Evolutionary conservation across 2,329 filamentous ascomycete genomes (phyloP), one percentile per base, ranked within the genome.

Genomic region (Pseudocercospora vitis): DNA sequence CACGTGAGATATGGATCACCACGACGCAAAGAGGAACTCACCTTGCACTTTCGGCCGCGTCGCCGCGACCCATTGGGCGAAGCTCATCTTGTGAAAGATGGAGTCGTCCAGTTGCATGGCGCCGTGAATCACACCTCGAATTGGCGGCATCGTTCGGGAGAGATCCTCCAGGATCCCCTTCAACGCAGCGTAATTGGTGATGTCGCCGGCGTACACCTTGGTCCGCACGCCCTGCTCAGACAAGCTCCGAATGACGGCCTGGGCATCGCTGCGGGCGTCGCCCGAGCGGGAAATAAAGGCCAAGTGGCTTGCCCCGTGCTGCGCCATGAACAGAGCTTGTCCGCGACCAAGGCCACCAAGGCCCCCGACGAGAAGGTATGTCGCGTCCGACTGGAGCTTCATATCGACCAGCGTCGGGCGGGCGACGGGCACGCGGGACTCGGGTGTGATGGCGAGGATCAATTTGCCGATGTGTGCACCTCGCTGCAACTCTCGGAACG

Each of bases 31-130:
- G n/a, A n/a, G n/a, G n/a, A n/a, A n/a, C n/a, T n/a, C n/a, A n/a
- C 1, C 26, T 11, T 29, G 26, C n/a, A 68, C 59, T 44, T 68
- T 70, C 8, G 66, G 56, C 3, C 23, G 23, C 8, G 61, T 18
- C 11, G 16, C 24, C 7, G 31, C 24, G 3, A 26, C 44, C 52
- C 52, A 55, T 37, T 50, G 31, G 7, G 59, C 39, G 14, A 52
- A 52, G 11, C 62, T 64, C 64, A 67, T 65, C 9, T 50, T 50
- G 6, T 52, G 48, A 19, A 64, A 60, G 0, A 56, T 26, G 6
- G 37, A 21, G n/a, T 63, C 55, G 39, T 56, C 21, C 4, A 71
- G 55, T 5, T 65, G 62, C 66, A 70, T 71, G 7, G 69, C 65
- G 1, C 56, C 65, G 48, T 71, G 68, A 21, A 72, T 48, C 12